Evolutionary conservation across 148 eudicot species (phyloP).

Genomic region (Suaeda aralocaspica): DNA sequence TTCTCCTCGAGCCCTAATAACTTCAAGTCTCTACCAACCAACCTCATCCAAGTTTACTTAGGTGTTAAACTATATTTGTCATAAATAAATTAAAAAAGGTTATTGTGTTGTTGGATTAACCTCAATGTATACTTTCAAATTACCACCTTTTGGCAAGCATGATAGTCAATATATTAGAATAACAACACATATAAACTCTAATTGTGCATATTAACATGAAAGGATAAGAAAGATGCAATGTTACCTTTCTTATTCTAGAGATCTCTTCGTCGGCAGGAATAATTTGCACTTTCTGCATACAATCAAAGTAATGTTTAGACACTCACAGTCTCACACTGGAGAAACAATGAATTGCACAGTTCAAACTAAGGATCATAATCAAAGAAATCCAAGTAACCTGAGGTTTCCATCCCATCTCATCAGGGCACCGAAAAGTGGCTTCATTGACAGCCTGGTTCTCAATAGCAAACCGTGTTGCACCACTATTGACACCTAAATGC

Average conservation of each 20-base stretch:
- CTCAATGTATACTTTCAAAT: too few species aligned
- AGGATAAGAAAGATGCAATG: not conserved
- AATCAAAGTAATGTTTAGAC: conserved; percentile 21
- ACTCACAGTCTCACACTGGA: too few species aligned
- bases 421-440: conserved; percentile 95
- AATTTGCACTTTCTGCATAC: conserved; percentile 75
- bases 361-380: not conserved
- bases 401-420: conserved; percentile 99
- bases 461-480: conserved; percentile 79
- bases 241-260: conserved; percentile 70
- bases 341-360: not conserved
- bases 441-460: conserved; percentile 90
- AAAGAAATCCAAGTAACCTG: conserved; percentile 46
- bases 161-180: too few species aligned
- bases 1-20: too few species aligned
- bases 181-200: too few species aligned
- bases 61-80: too few species aligned
- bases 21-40: too few species aligned
- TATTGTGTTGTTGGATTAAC: too few species aligned
- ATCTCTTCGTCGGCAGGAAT: conserved; percentile 86
- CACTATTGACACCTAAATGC: conserved; percentile 93
- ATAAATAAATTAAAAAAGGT: too few species aligned
- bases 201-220: conserved; percentile 13
- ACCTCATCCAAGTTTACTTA: too few species aligned
- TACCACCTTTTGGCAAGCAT: too few species aligned